phyloP scores from a whole-genome alignment of 805 yeast genomes.

The Starmera amethionina region DNA sequence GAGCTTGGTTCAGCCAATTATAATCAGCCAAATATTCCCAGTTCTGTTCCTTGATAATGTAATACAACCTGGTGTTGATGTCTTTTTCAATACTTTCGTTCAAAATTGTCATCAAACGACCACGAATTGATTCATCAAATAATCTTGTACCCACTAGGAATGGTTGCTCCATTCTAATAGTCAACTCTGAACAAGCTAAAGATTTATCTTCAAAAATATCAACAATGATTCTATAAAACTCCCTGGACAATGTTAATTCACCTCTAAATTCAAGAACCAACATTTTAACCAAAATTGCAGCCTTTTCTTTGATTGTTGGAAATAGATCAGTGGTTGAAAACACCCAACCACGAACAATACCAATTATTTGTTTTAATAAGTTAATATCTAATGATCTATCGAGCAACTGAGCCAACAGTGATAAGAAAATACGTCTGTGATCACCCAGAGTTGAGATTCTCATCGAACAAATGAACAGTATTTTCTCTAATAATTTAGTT shows the following conservation, averaged over 20 bases:
- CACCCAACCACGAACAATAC: constrained; percentile 82
- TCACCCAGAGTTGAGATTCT: constrained; percentile 87
- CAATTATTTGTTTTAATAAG: constrained; percentile 63
- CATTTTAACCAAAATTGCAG: constrained; percentile 89
- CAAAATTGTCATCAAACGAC: constrained; percentile 69
- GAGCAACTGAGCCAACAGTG: constrained; percentile 79
- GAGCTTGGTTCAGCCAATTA: constrained; percentile 91
- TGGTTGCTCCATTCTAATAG: constrained; percentile 94
- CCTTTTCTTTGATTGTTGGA: constrained; percentile 94
- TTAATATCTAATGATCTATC: constrained; percentile 79
- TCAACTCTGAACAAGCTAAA: constrained; percentile 74
- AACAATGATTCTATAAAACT: constrained; percentile 77
- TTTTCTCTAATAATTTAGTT: constrained; percentile 63
- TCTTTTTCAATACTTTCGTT: constrained; percentile 71
- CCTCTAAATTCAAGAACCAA: constrained; percentile 85
- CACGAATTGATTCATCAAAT: constrained; percentile 64
- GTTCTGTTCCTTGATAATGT: constrained; percentile 88
- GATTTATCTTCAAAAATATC: constrained; percentile 78
- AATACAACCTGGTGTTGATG: constrained; percentile 68
- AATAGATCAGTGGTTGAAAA: constrained; percentile 73
- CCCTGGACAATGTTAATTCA: constrained; percentile 65
- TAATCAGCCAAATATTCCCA: constrained; percentile 95
- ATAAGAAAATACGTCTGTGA: constrained; percentile 80
- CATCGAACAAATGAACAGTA: constrained; percentile 66
- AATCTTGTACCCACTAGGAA: constrained; percentile 88